These are phyloP conservation scores for Stropharia rugosoannulata DNA, from an alignment of 768 basidiomycete genomes.

Conservation along the genomic window DNA sequence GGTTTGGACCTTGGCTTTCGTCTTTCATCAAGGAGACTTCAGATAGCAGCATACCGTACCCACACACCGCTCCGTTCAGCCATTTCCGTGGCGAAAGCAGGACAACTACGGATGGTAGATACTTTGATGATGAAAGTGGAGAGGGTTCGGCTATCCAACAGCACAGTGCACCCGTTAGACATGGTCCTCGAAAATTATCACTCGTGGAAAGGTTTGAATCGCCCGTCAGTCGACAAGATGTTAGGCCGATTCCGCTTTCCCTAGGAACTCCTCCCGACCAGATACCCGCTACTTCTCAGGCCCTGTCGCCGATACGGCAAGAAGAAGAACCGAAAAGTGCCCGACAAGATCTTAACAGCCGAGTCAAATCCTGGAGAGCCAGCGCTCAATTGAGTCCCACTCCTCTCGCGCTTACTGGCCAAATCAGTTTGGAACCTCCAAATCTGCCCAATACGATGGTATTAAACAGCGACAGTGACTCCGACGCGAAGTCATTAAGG, in stretches of 20 bases:
- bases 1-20: constrained; percentile 73
- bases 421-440: constrained; percentile 49
- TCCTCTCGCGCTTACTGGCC: constrained; percentile 47
- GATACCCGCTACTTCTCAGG: constrained; percentile 24
- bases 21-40: constrained; percentile 41
- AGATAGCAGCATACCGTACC: constrained; percentile 37
- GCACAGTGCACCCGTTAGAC: constrained; percentile 37
- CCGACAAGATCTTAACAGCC: constrained; percentile 50
- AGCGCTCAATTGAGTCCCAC: constrained; percentile 49
- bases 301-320: constrained; percentile 62
- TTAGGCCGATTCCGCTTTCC: constrained; percentile 22
- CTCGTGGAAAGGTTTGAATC: constrained; percentile 64
- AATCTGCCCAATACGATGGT: constrained; percentile 46
- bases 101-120: constrained; percentile 38
- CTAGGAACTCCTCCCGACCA: constrained; percentile 27
- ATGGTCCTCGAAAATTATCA: constrained; percentile 66
- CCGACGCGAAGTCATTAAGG: constrained; percentile 45
- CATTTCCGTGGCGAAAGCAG: constrained; percentile 59
- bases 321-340: constrained; percentile 55
- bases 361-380: constrained; percentile 68
- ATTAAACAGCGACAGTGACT: constrained; percentile 24
- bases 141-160: constrained; percentile 25
- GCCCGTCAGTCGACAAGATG: constrained; percentile 35
- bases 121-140: constrained; percentile 40
- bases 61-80: constrained; percentile 41